Conservation (phyloP, 1,284 basidiomycete genomes). For the Trichosporon sp. region DNA sequence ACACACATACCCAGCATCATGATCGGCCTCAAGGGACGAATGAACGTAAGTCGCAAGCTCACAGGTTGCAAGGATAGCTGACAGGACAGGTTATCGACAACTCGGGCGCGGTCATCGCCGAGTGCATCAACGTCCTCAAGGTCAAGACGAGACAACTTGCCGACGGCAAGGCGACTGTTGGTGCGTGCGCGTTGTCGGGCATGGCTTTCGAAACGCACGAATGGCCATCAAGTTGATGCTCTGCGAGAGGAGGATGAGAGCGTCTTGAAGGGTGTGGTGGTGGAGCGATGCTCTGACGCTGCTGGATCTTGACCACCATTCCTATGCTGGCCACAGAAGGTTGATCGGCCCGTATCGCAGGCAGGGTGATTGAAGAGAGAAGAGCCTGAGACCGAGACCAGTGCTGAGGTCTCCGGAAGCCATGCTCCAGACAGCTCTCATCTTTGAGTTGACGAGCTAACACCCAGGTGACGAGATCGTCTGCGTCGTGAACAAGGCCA, state of each 20-base stretch:
- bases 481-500: slow-evolving; percentile 88
- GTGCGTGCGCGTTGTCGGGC: slow-evolving; percentile 37
- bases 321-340: too few species aligned
- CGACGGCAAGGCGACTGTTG: slow-evolving; percentile 62
- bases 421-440: neutral
- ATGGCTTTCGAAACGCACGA: neutral
- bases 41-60: slow-evolving; percentile 58
- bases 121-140: slow-evolving; percentile 96
- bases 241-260: neutral
- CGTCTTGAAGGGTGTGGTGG: neutral
- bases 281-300: too few species aligned
- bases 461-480: slow-evolving; percentile 89
- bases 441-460: neutral
- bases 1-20: slow-evolving; percentile 49
- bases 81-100: slow-evolving; percentile 83
- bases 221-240: too few species aligned
- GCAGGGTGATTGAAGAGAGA: too few species aligned
- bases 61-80: neutral
- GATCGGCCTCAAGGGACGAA: slow-evolving; percentile 87
- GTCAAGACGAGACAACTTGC: slow-evolving; percentile 63
- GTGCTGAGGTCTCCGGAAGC: neutral
- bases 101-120: slow-evolving; percentile 90
- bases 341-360: too few species aligned
- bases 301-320: too few species aligned
- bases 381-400: too few species aligned